These are phyloP conservation scores for Fusarium bactridioides DNA, from an alignment of 2,329 filamentous ascomycete species.

Conservation along the genomic window DNA sequence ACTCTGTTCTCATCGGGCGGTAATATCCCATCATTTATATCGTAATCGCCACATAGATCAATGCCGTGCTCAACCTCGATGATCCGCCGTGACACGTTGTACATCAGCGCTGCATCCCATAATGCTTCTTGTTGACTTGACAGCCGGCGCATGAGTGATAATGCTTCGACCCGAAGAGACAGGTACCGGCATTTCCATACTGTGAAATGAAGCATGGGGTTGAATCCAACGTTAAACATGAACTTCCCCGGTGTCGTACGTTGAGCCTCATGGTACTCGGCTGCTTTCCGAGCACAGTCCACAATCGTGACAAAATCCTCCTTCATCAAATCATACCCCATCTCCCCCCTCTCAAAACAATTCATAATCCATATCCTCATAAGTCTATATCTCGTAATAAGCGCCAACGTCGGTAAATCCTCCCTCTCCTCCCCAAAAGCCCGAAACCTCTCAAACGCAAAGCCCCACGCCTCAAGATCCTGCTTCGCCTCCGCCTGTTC, in stretches of 20 bases:
- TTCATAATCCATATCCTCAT: constrained; percentile 46
- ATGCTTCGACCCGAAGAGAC: constrained; percentile 44
- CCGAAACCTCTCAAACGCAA: constrained; percentile 35
- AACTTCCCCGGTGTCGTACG: constrained; percentile 40
- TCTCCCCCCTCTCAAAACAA: constrained; percentile 45
- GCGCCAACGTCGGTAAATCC: constrained; percentile 22
- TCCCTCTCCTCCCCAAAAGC: not conserved
- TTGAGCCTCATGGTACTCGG: not conserved
- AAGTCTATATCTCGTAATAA: constrained; percentile 45
- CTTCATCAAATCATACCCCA: constrained; percentile 45
- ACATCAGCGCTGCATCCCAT: constrained; percentile 48
- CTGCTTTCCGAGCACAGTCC: constrained; percentile 32
- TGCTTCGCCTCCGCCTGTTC: constrained; percentile 34
- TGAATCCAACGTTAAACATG: constrained; percentile 52
- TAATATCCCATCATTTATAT: not conserved
- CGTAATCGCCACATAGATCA: constrained; percentile 32
- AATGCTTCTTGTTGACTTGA: constrained; percentile 46
- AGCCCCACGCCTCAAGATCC: constrained; percentile 43
- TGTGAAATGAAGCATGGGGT: constrained; percentile 49
- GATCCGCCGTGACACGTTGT: constrained; percentile 43
- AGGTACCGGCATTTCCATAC: constrained; percentile 51
- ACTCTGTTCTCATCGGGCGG: constrained; percentile 31
- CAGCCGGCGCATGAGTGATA: constrained; percentile 44
- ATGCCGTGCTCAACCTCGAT: constrained; percentile 52
- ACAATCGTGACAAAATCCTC: constrained; percentile 45